Percentiles rank a stretch among this genome's conserved stretches.
These are phyloP conservation scores for Phytopythium sindhum DNA, from an alignment of 352 stramenopile species.

Conservation along the genomic window DNA sequence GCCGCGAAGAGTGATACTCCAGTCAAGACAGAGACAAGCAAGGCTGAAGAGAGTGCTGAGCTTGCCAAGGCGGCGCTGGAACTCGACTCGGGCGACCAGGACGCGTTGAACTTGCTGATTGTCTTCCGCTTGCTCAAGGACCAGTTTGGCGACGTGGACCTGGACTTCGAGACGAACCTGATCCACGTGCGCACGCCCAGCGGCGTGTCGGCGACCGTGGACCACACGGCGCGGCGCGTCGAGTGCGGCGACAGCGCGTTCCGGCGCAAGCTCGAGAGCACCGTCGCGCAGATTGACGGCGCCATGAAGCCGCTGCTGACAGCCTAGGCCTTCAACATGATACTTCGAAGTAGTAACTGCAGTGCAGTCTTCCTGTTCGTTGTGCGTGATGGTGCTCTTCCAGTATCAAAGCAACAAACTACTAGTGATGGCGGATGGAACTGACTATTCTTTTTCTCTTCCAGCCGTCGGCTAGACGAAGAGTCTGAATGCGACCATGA, in stretches of 20 bases:
- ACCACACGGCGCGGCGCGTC: slow-evolving; percentile 57
- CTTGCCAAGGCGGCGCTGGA: slow-evolving; percentile 59
- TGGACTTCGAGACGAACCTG: slow-evolving; percentile 87
- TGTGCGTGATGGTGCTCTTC: background rate
- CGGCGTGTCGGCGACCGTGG: slow-evolving; percentile 56
- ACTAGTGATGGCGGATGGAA: too few relatives aligned
- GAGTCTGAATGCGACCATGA: too few relatives aligned
- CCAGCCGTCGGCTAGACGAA: too few relatives aligned
- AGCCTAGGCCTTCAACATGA: slow-evolving; percentile 15
- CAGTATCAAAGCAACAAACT: background rate
- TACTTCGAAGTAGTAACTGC: background rate
- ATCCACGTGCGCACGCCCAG: slow-evolving; percentile 84
- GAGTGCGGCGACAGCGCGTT: slow-evolving; percentile 70
- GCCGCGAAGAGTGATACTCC: slow-evolving; percentile 9
- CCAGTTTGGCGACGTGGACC: slow-evolving; percentile 80
- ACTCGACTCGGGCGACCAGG: slow-evolving; percentile 68
- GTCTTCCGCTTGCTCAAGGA: slow-evolving; percentile 83
- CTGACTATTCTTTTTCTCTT: too few relatives aligned
- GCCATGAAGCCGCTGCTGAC: slow-evolving; percentile 64
- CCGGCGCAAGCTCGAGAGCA: slow-evolving; percentile 65
- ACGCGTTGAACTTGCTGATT: slow-evolving; percentile 81
- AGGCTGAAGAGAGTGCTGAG: slow-evolving; percentile 13
- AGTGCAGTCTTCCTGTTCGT: too few relatives aligned
- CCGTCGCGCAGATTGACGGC: slow-evolving; percentile 59
- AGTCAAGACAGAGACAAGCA: slow-evolving; percentile 14